Base-by-base conservation (phyloP, 139 green algal genomes). In the Chlorella vulgaris region DNA sequence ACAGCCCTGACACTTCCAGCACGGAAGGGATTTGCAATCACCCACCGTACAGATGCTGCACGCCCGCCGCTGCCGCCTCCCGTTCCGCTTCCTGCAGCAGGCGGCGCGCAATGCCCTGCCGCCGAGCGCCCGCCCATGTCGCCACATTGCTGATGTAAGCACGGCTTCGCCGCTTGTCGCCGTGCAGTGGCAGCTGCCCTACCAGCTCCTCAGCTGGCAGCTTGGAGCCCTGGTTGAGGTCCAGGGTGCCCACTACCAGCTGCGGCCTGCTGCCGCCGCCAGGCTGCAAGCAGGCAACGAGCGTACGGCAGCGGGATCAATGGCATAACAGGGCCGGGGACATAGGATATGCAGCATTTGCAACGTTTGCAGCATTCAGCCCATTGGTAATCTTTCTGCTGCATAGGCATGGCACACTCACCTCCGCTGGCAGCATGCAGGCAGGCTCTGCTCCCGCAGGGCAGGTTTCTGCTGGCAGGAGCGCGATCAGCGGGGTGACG, bases 91-190 rank as follows among this genome's bases (percentile, higher is more conserved):
- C 38, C 4, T 18, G 13, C 18, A 88, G 60, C 55, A 88, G 18
- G 1, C n/a, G 33, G 10, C 51, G 36, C 2, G 80, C 74, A 42
- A 84, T 35, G 6, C 80, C 89, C n/a, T 80, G 74, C 47, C 92
- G 67, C 50, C 91, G 79, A 13, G 87, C 88, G 0, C 77, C 75
- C 13, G 63, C 39, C 24, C 91, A 82, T 2, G 93, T 88, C 66
- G 92, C 96, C 7, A 97, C 90, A 55, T 97, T 97, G 81, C 85
- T 93, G 7, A 97, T 82, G 81, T 97, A 97, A 26, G 89, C 92
- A 0, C 93, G 78, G 43, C 55, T 35, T 7, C 35, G 43, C 5
- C 58, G 15, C 18, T 50, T 36, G 61, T 62, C 79, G 24, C 69
- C 69, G 3, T 50, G 39, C 0, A 39, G 24, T 15, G 89, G 92